Base-by-base conservation (phyloP, 768 basidiomycete species). In the Clavulina sp. region DNA sequence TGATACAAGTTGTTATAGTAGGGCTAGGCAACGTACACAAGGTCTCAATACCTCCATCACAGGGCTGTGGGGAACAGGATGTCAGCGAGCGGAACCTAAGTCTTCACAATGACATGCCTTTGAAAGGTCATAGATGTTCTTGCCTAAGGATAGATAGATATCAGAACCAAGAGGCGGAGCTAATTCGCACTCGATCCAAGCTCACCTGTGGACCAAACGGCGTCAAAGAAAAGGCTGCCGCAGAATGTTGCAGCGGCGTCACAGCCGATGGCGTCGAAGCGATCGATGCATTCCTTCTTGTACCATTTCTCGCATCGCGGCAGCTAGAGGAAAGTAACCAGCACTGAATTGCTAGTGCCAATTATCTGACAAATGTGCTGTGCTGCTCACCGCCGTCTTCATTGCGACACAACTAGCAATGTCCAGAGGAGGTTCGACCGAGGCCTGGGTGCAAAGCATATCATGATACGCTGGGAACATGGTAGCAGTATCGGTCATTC, bases 231-330 rank as follows among this genome's bases (percentile, higher is more conserved):
- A 9, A 9, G 34, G 34, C 54, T 76, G 48, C 75, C 69, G 62
- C 85, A 89, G 62, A 84, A 85, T 5, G 56, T 63, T 47, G 76
- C 68, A 2, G 83, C 80, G 9, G 78, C 80, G n/a, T 64, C 66
- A 58, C 85, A 88, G 54, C 73, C 68, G 32, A 81, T 76, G 21
- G 68, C 64, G 61, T 89, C 83, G 56, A 80, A 80, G 16, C 66
- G 66, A 51, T 84, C 73, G 31, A 84, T 69, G 56, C 84, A 87
- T 41, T 67, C 68, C 41, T 69, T 62, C 19, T 70, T 64, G 61
- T 81, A 69, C 31, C 69, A 69, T 54, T 69, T 70, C 57, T 77
- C 66, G 62, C 84, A 88, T 44, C 77, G 74, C 21, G 81, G 78
- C 19, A 85, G 68, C 78, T 81, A 57, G 52, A 53, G 23, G 9